These are phyloP conservation scores for Ophioceras dolichostomum DNA, from an alignment of 2,329 filamentous ascomycete genomes.

Conservation along the genomic window DNA sequence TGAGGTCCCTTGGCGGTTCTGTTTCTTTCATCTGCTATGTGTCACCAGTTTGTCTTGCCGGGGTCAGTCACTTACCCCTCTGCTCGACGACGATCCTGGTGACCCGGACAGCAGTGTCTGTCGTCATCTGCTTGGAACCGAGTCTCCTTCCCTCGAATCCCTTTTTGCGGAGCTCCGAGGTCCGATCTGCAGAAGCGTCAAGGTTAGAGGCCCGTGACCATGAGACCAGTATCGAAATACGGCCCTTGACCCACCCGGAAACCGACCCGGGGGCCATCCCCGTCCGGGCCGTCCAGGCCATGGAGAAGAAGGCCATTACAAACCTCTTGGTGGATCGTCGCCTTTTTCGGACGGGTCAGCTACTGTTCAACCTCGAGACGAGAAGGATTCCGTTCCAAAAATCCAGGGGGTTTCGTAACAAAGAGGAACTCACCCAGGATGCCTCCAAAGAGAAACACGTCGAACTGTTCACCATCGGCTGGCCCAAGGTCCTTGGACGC, in stretches of 20 bases:
- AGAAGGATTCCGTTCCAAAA: too few relatives aligned
- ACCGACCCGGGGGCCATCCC: too few relatives aligned
- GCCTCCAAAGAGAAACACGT: slow-evolving; percentile 89
- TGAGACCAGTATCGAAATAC: too few relatives aligned
- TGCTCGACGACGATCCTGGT: slow-evolving; percentile 82
- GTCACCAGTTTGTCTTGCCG: background rate
- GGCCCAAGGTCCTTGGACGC: slow-evolving; percentile 71
- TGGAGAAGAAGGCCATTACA: background rate
- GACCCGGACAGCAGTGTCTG: slow-evolving; percentile 89
- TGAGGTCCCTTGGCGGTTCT: too few relatives aligned
- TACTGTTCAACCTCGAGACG: too few relatives aligned
- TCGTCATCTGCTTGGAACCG: slow-evolving; percentile 95
- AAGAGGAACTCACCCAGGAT: slow-evolving; percentile 66
- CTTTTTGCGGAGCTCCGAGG: slow-evolving; percentile 88
- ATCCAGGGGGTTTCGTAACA: too few relatives aligned
- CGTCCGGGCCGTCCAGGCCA: too few relatives aligned
- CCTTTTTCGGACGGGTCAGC: too few relatives aligned
- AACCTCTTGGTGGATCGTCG: slow-evolving; percentile 89
- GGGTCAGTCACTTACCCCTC: slow-evolving; percentile 48
- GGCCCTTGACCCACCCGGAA: too few relatives aligned
- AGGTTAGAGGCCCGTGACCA: too few relatives aligned
- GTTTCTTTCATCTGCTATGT: background rate
- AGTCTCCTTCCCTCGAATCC: slow-evolving; percentile 80
- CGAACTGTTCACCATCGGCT: slow-evolving; percentile 70
- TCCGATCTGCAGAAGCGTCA: slow-evolving; percentile 58